These are phyloP conservation scores for Neurospora sp. DNA, from an alignment of 2,329 filamentous ascomycete genomes.

Conservation along the genomic window DNA sequence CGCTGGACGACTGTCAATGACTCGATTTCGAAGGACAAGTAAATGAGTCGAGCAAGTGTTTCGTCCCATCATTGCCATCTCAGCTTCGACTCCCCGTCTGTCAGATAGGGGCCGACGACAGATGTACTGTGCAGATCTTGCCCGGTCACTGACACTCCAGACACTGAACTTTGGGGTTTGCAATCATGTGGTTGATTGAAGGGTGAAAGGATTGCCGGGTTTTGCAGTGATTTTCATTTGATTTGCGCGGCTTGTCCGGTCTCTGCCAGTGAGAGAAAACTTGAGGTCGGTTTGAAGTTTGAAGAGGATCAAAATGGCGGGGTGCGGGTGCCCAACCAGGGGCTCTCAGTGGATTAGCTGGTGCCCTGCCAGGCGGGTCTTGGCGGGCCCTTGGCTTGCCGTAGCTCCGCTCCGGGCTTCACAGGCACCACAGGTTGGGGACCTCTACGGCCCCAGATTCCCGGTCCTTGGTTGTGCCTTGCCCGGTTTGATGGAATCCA, in stretches of 20 bases:
- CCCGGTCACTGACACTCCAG: not conserved
- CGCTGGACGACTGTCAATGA: not conserved
- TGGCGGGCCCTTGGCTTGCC: not conserved
- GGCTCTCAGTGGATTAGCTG: not conserved
- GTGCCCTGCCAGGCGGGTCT: not conserved
- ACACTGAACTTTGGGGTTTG: not conserved
- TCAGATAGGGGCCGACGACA: not conserved
- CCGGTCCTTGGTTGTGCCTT: not conserved
- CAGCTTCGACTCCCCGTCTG: not conserved
- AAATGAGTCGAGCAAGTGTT: not conserved
- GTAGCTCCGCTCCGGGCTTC: not conserved
- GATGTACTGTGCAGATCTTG: not conserved
- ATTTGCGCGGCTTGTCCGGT: constrained; percentile 5
- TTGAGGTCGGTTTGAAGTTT: not conserved
- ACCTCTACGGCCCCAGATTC: not conserved
- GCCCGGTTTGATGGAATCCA: not conserved
- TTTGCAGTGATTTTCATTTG: constrained; percentile 13
- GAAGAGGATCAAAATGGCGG: not conserved
- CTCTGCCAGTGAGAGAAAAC: not conserved
- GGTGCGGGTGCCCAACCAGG: not conserved
- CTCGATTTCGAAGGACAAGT: not conserved
- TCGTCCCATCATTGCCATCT: not conserved
- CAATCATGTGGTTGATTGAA: not conserved
- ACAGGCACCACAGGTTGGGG: not conserved
- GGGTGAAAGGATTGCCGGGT: constrained; percentile 7